Conservation (phyloP, 495 filamentous ascomycete genomes). For the Annulohypoxylon moriforme region DNA sequence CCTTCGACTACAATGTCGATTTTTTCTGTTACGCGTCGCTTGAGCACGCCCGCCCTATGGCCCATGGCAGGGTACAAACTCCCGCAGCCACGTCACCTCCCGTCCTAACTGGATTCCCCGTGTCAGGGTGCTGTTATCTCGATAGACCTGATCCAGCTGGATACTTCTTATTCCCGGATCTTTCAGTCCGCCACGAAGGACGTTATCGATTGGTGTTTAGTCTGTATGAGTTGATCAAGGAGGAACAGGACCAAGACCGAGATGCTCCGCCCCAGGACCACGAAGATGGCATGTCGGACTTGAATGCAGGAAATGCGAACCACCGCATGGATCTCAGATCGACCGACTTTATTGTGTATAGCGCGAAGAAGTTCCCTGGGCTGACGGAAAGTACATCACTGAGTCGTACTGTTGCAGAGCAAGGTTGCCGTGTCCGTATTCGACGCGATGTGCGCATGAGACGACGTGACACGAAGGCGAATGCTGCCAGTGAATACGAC, state of each 20-base stretch:
- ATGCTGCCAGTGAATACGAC: constrained; percentile 72
- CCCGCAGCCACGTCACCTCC: constrained; percentile 74
- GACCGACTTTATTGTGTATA: constrained; percentile 86
- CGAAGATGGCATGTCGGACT: constrained; percentile 53
- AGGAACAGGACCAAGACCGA: constrained; percentile 64
- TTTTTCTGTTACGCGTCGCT: constrained; percentile 97
- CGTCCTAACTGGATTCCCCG: constrained; percentile 93
- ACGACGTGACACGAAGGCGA: constrained; percentile 81
- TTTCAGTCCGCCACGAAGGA: constrained; percentile 96
- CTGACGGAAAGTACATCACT: constrained; percentile 89
- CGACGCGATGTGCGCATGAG: constrained; percentile 97
- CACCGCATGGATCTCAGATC: constrained; percentile 89
- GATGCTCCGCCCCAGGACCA: constrained; percentile 49
- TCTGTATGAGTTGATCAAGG: constrained; percentile 91
- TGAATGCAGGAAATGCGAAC: constrained; percentile 58
- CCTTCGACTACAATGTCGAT: constrained; percentile 93
- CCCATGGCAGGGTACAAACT: constrained; percentile 77
- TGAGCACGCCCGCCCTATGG: constrained; percentile 86
- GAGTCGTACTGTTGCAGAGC: constrained; percentile 92
- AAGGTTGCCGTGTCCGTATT: constrained; percentile 96
- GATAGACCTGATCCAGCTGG: constrained; percentile 91
- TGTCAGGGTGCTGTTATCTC: constrained; percentile 96
- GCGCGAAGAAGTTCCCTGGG: constrained; percentile 98
- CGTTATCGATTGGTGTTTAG: constrained; percentile 90
- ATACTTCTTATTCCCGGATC: constrained; percentile 97